phyloP scores from a whole-genome alignment of 352 stramenopile genomes.

The Pythium pyrilobum region DNA sequence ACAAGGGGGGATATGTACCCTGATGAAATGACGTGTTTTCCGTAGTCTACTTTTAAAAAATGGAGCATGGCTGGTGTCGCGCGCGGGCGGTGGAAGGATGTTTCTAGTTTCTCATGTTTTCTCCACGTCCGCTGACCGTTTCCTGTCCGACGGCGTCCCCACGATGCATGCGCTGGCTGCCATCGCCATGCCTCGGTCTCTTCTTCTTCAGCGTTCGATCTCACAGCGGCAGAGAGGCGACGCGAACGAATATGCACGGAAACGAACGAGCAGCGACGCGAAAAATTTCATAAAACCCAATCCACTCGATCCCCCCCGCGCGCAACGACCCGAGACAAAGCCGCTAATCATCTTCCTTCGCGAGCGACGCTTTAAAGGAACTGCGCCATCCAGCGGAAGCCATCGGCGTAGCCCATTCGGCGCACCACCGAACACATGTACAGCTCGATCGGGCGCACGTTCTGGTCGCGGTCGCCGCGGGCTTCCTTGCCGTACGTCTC shows the following conservation, averaged over 20 bases:
- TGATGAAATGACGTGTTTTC: no score
- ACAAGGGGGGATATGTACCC: no score
- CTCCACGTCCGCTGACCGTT: no score
- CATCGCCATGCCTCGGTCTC: no score
- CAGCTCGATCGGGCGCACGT: slow-evolving; percentile 96
- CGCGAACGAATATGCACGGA: slow-evolving; percentile 12
- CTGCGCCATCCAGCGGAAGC: slow-evolving; percentile 88
- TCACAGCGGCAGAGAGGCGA: no score
- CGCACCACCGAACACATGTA: slow-evolving; percentile 99
- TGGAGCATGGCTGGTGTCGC: no score
- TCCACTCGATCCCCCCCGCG: neutral
- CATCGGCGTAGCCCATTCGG: slow-evolving; percentile 98
- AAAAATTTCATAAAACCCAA: slow-evolving; percentile 3
- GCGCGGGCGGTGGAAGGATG: no score
- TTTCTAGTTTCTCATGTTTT: no score
- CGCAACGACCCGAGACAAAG: neutral
- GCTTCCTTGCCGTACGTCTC: slow-evolving; percentile 99
- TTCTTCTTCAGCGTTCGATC: no score
- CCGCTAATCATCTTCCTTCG: neutral
- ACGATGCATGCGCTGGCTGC: no score
- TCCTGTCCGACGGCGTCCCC: no score
- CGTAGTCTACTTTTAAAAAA: slow-evolving; percentile 17
- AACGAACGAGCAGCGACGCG: neutral
- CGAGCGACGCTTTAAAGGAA: slow-evolving; percentile 65
- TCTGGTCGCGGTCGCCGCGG: slow-evolving; percentile 83